Evolutionary conservation across 108 stramenopile species (phyloP), one percentile per base, ranked within the genome.

Genomic region (Parietichytrium sp.): DNA sequence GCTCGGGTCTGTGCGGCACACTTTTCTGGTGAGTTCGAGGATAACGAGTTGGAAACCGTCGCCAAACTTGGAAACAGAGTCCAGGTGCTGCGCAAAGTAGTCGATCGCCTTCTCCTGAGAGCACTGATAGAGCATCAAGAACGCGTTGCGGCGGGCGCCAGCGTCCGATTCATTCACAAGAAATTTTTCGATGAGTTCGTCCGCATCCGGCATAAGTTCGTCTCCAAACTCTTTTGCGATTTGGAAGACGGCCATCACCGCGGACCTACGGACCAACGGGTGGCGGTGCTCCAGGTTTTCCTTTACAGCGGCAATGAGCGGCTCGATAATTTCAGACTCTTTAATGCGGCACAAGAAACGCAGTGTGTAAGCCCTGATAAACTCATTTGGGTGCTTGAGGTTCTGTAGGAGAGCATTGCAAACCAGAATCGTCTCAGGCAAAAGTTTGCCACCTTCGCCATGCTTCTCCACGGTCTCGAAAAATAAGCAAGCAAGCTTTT

Each of bases 381-480:
- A 99, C 86, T 99, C 98, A 83, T 99, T 98, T 54, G 98, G 96
- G 90, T 97, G 96, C 83, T 95, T 99, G 77, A 99, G 84, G 89
- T 98, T 96, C 81, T 97, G 97, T 87, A 97, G 95, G 36, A 99
- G 86, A 36, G 98, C 97, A 79, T 99, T 99, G 86, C 98, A 78
- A 10, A 84, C 96, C 78, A 99, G 87, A 80, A 99, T 95, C 96
- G 98, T 97, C 86, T 99, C 97, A 27, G 95, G 95, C 50, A 96
- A 91, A 29, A 98, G 93, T 87, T 99, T 99, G 27, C 92, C 90
- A 31, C 72, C 47, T 1, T 48, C 55, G 45, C 85, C 88, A 82
- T 95, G 95, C 88, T 96, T 97, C 47, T 94, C 94, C 20, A 99
- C 97, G 47, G 97, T 94, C 83, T 99, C 99, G 97, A 97, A 99